Conservation (phyloP, 2,329 filamentous ascomycete genomes). For the Drechslerella dactyloides region DNA sequence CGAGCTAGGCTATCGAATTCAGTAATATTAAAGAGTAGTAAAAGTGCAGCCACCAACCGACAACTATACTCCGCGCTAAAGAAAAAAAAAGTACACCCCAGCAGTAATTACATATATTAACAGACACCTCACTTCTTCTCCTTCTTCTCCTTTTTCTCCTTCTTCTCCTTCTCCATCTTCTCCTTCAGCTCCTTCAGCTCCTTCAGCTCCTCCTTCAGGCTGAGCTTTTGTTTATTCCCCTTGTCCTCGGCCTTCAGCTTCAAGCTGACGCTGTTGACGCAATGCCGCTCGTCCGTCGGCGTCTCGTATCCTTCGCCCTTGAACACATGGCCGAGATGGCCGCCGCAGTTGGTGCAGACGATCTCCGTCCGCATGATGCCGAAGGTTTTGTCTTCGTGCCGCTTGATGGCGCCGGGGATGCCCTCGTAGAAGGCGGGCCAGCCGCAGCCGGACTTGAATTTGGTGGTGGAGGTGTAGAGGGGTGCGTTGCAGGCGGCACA, state of each 20-base stretch:
- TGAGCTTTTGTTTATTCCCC: too few relatives aligned
- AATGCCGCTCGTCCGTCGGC: slow-evolving; percentile 94
- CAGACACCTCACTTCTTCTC: slow-evolving; percentile 10
- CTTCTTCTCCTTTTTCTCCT: slow-evolving; percentile 50
- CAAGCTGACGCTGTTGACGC: slow-evolving; percentile 90
- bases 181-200: too few relatives aligned
- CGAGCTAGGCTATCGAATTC: too few relatives aligned
- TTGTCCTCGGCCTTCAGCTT: slow-evolving; percentile 67
- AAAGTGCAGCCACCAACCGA: too few relatives aligned
- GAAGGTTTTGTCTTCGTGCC: slow-evolving; percentile 76
- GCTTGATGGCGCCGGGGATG: slow-evolving; percentile 84
- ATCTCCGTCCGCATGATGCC: slow-evolving; percentile 93
- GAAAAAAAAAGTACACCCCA: neutral
- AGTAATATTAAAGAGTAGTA: too few relatives aligned
- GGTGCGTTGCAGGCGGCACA: slow-evolving; percentile 87
- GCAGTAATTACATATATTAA: neutral
- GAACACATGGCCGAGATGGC: slow-evolving; percentile 88
- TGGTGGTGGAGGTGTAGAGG: slow-evolving; percentile 89
- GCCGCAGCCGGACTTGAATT: slow-evolving; percentile 94
- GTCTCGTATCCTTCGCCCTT: slow-evolving; percentile 84
- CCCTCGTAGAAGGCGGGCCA: slow-evolving; percentile 99
- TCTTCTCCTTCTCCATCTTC: slow-evolving; percentile 57
- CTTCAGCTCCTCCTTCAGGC: too few relatives aligned
- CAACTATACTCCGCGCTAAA: neutral
- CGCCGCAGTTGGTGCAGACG: slow-evolving; percentile 90